Evolutionary conservation across 2,329 filamentous ascomycete genomes (phyloP), one percentile per base, ranked within the genome.

Genomic region (Aspergillus puulaauensis): DNA sequence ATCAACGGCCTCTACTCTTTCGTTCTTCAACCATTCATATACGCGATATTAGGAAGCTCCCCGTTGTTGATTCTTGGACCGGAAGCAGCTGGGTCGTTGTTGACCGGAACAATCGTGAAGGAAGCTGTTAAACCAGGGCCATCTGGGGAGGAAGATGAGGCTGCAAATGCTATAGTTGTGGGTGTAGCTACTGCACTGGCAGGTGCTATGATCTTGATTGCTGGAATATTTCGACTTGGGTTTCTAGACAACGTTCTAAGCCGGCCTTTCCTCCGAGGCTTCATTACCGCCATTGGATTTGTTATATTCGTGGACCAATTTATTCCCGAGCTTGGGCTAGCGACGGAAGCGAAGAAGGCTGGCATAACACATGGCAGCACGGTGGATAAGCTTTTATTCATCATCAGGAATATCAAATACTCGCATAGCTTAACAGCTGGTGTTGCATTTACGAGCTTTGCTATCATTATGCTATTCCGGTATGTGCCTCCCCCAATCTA

Each of bases 271-370:
- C 77, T 98, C 56, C 83, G 95, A 59, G 95, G 95, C 1, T 99
- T 99, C 77, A 97, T 99, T 75, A 96, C 91, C 57, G 95, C 95
- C 51, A 96, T 99, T 71, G 95, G 95, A 49, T 90, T 97, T 56
- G 93, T 98, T 63, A 98, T 99, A 70, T 86, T 96, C 40, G 91
- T 98, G 37, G 95, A 98, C 73, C 95, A 99, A 75, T 79, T 96
- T 45, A 90, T 97, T 53, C 93, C 93, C 0, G 92, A 98, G 74
- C 83, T 96, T 67, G 95, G 95, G 0, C 81, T 99, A 21, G 82
- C 81, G 39, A 77, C 82, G 1, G 75, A 86, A 17, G 90, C 92
- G 0, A 86, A 85, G 52, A 76, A 88, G 15, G 70, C 74, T 2
- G 78, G 79, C 2, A 82, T 92, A 2, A 84, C 85, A 44, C 93